Conservation (phyloP, 2,329 filamentous ascomycete species). For the Fusarium protoensiforme region DNA sequence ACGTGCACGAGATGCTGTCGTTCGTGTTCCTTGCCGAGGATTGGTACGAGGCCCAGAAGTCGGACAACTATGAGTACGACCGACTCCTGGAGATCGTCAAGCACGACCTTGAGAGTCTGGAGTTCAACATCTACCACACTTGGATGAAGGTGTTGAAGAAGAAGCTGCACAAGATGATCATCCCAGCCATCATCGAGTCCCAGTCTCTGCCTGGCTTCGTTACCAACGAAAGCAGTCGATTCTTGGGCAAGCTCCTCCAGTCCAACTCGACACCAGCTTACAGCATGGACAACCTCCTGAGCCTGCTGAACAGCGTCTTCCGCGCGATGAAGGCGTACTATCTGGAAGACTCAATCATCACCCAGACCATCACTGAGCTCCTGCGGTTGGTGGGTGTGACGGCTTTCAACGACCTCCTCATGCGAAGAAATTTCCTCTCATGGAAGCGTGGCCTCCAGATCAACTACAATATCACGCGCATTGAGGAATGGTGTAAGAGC, state of each 20-base stretch:
- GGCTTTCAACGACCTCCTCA: conserved; percentile 96
- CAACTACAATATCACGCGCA: conserved; percentile 99
- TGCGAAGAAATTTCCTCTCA: conserved; percentile 97
- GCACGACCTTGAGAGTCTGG: conserved; percentile 96
- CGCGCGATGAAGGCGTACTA: conserved; percentile 99
- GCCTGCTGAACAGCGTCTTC: conserved; percentile 95
- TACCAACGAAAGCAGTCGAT: conserved; percentile 97
- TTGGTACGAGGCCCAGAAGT: conserved; percentile 99
- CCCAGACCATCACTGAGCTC: conserved; percentile 93
- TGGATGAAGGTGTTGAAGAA: conserved; percentile 99
- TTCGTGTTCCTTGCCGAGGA: conserved; percentile 99
- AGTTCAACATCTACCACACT: conserved; percentile 99
- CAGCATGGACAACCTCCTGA: conserved; percentile 99
- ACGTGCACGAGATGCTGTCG: conserved; percentile 99
- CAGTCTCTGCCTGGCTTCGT: conserved; percentile 98
- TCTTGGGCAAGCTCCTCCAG: conserved; percentile 95
- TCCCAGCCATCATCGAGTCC: conserved; percentile 98
- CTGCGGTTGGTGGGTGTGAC: conserved; percentile 94
- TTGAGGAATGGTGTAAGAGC: conserved; percentile 99
- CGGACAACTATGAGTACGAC: conserved; percentile 99
- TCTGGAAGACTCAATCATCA: conserved; percentile 95
- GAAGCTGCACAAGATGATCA: conserved; percentile 99
- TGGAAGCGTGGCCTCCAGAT: conserved; percentile 99
- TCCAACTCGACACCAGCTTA: conserved; percentile 93
- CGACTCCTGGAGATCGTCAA: conserved; percentile 98